Evolutionary conservation across 2,329 filamentous ascomycete genomes (phyloP).

Genomic region (Aureobasidium sp.): DNA sequence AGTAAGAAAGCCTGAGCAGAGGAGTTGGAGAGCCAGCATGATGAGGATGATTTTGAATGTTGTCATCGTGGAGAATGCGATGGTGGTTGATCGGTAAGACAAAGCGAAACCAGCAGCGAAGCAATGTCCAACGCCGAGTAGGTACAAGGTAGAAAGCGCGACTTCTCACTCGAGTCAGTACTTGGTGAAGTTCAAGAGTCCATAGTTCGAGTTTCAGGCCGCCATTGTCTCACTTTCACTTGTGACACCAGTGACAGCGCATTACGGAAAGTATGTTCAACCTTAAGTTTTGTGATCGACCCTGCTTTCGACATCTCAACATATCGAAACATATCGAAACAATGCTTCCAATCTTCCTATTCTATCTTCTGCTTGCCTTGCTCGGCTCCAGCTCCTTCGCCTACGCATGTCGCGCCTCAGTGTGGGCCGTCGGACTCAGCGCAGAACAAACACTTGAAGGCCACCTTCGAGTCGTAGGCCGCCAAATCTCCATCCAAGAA

Average conservation of each 20-base stretch:
- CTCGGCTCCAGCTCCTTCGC: background rate
- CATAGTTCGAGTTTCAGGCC: background rate
- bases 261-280: no score
- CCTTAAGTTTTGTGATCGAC: background rate
- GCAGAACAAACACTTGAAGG: background rate
- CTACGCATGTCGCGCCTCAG: background rate
- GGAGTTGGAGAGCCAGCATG: background rate
- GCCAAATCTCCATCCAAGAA: background rate
- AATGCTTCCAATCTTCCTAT: background rate
- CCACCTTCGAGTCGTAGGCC: background rate
- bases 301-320: background rate
- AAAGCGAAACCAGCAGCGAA: no score
- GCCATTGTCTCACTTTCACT: background rate
- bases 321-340: background rate
- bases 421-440: background rate
- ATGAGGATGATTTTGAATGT: background rate
- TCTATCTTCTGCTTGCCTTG: background rate
- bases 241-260: background rate
- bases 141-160: background rate
- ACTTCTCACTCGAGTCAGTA: background rate
- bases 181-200: background rate
- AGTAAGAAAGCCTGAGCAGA: background rate
- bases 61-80: background rate
- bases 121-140: background rate
- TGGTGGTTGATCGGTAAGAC: no score